A percentile compares a stretch with the other conserved stretches of the same genome.
phyloP scores from a whole-genome alignment of 306 rosid species.

The Arachis hypogaea region DNA sequence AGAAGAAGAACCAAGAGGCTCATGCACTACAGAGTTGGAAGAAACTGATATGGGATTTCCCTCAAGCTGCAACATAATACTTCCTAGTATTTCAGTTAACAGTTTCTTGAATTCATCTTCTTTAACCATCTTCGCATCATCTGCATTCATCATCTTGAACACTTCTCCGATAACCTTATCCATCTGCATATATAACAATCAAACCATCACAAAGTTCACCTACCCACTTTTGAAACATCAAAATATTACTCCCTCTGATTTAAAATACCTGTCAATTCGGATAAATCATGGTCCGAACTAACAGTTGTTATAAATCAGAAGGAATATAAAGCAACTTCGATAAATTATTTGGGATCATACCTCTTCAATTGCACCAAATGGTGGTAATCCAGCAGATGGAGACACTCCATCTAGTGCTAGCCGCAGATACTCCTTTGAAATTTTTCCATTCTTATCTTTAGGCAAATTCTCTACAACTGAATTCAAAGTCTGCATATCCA shows the following conservation, averaged over 20 bases:
- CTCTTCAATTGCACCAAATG: slow-evolving; percentile 79
- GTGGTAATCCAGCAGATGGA: slow-evolving; percentile 88
- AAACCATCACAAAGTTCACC: neutral
- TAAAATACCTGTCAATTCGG: too few relatives aligned
- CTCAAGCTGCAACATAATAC: slow-evolving; percentile 80
- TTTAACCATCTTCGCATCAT: slow-evolving; percentile 60
- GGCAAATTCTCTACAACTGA: slow-evolving; percentile 66
- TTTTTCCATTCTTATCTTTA: slow-evolving; percentile 72
- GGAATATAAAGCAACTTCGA: neutral
- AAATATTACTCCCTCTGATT: too few relatives aligned
- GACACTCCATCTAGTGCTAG: slow-evolving; percentile 67
- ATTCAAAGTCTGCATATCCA: slow-evolving; percentile 62
- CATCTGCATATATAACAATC: slow-evolving; percentile 56
- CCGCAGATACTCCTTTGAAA: slow-evolving; percentile 65
- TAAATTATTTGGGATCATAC: slow-evolving; percentile 45
- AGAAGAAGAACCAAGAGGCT: slow-evolving; percentile 76
- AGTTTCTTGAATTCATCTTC: slow-evolving; percentile 93
- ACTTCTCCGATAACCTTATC: slow-evolving; percentile 63
- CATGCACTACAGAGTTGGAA: slow-evolving; percentile 88
- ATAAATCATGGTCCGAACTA: too few relatives aligned
- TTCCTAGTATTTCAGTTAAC: slow-evolving; percentile 63
- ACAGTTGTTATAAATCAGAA: too few relatives aligned
- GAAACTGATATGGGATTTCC: slow-evolving; percentile 69
- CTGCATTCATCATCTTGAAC: slow-evolving; percentile 58
- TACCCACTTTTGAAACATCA: too few relatives aligned